Conservation (phyloP, 1,139 yeast genomes). For the Taphrina pruni region DNA sequence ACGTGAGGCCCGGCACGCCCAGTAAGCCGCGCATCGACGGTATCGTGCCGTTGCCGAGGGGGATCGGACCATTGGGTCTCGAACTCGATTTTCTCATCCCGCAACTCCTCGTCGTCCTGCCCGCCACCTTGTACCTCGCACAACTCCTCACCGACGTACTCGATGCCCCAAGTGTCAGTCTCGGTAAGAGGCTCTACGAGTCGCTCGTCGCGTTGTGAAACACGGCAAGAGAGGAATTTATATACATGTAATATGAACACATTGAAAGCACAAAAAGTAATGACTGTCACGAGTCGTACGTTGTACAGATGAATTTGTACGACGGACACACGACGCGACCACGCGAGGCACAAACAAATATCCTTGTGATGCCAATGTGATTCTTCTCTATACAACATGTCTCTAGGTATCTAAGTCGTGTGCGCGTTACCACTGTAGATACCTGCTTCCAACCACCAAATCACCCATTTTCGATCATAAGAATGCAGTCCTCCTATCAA, state of each 20-base stretch:
- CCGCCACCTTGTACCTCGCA: slow-evolving; percentile 13
- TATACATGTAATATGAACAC: neutral
- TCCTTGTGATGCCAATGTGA: neutral
- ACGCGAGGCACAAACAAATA: too few species aligned
- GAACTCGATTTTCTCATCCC: slow-evolving; percentile 22
- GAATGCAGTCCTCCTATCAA: too few species aligned
- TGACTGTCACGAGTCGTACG: neutral
- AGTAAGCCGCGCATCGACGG: neutral
- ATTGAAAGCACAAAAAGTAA: neutral
- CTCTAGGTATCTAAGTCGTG: neutral
- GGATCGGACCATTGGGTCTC: slow-evolving; percentile 16
- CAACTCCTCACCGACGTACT: slow-evolving; percentile 7
- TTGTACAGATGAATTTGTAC: too few species aligned
- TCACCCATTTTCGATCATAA: too few species aligned
- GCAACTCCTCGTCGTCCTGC: slow-evolving; percentile 5
- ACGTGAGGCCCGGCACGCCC: slow-evolving; percentile 16
- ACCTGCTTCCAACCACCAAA: neutral
- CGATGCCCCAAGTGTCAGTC: slow-evolving; percentile 14
- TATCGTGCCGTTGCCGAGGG: neutral
- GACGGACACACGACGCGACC: too few species aligned
- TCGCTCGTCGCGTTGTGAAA: slow-evolving; percentile 8
- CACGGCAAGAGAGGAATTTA: neutral
- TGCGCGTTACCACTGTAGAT: neutral
- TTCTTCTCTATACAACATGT: slow-evolving; percentile 11
- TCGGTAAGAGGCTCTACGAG: slow-evolving; percentile 17